Conservation (phyloP, 2,329 filamentous ascomycete species). For the Lachnellula suecica region DNA sequence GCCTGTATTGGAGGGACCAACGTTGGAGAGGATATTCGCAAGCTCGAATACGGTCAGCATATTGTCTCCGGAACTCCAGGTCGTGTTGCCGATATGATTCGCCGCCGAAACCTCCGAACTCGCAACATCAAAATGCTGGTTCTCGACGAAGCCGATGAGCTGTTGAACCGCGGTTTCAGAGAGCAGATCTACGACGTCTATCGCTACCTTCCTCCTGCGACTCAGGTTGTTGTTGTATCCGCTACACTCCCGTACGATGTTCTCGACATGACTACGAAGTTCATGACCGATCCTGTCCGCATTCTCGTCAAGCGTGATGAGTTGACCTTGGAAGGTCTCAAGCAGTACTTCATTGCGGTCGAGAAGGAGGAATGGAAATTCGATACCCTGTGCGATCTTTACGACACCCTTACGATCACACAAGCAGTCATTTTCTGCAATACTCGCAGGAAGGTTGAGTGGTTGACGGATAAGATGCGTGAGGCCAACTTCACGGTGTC, state of each 20-base stretch:
- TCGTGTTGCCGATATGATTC: slow-evolving; percentile 85
- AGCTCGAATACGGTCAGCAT: slow-evolving; percentile 96
- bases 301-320: slow-evolving; percentile 99
- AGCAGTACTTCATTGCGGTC: slow-evolving; percentile 99
- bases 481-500: slow-evolving; percentile 98
- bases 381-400: slow-evolving; percentile 96
- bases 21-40: slow-evolving; percentile 95
- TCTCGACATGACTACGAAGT: slow-evolving; percentile 98
- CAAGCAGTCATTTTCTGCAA: slow-evolving; percentile 99
- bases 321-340: slow-evolving; percentile 92
- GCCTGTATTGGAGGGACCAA: slow-evolving; percentile 98
- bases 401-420: slow-evolving; percentile 97
- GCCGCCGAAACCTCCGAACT: slow-evolving; percentile 69
- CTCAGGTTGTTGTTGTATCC: slow-evolving; percentile 96
- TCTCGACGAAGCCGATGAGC: slow-evolving; percentile 73
- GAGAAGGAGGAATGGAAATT: slow-evolving; percentile 99
- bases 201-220: slow-evolving; percentile 92
- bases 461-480: slow-evolving; percentile 99
- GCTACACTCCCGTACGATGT: slow-evolving; percentile 97
- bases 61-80: slow-evolving; percentile 98
- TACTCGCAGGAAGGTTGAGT: slow-evolving; percentile 97
- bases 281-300: slow-evolving; percentile 97
- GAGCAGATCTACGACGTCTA: slow-evolving; percentile 99
- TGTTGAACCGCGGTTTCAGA: slow-evolving; percentile 90
- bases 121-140: slow-evolving; percentile 78